These are phyloP conservation scores for Naumovozyma castellii DNA, from an alignment of 805 yeast genomes.

Conservation along the genomic window DNA sequence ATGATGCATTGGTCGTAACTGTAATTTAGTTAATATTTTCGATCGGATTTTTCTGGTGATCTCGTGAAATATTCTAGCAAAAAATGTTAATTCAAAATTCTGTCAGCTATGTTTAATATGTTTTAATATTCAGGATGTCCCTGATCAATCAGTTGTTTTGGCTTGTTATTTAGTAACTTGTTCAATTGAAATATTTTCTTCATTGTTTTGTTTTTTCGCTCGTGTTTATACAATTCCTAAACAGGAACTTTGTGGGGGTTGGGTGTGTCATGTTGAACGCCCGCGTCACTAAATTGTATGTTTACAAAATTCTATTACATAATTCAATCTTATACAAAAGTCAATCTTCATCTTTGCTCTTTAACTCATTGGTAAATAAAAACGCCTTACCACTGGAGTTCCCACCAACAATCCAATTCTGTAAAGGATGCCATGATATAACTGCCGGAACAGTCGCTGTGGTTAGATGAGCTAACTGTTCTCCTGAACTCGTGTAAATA, in stretches of 20 bases:
- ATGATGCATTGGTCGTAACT: conserved; percentile 9
- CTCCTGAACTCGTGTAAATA: conserved; percentile 67
- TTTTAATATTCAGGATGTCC: no score
- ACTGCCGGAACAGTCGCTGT: conserved; percentile 94
- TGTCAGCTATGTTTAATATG: no score
- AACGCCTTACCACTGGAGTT: conserved; percentile 88
- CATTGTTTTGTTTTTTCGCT: background rate
- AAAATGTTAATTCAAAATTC: no score
- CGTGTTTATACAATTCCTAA: background rate
- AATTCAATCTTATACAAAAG: no score
- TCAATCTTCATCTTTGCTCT: background rate
- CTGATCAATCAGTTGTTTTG: no score
- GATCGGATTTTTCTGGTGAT: no score
- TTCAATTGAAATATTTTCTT: no score
- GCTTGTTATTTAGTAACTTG: no score
- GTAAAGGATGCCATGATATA: conserved; percentile 67
- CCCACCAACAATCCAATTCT: conserved; percentile 90
- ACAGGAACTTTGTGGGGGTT: background rate
- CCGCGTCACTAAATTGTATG: background rate
- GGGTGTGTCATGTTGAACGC: background rate
- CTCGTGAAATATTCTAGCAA: no score
- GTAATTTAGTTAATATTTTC: no score
- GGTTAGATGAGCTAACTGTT: conserved; percentile 65
- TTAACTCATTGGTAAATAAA: conserved; percentile 32
- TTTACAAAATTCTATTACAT: background rate